Evolutionary conservation across 139 green algal genomes (phyloP).

Genomic region (Volvox africanus): DNA sequence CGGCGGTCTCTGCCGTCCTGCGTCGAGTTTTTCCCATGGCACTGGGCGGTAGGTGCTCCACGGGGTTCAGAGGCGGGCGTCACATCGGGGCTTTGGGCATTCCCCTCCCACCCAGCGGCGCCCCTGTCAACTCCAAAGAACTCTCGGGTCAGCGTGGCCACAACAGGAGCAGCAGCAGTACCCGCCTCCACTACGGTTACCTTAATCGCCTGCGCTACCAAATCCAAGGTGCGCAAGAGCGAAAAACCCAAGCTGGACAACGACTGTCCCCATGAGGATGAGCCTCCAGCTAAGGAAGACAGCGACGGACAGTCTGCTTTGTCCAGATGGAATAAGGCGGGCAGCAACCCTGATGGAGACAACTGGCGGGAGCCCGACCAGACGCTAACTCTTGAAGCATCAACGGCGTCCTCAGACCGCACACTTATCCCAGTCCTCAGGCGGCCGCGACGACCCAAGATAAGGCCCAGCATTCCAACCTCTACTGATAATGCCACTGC

Average conservation of each 20-base stretch:
- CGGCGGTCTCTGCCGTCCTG: not conserved
- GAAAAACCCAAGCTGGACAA: too few species aligned
- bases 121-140: too few species aligned
- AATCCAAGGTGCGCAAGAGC: too few species aligned
- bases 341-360: not conserved
- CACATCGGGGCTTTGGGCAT: not conserved
- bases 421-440: not conserved
- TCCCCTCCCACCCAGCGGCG: not conserved
- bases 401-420: not conserved
- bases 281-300: not conserved
- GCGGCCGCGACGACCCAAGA: not conserved
- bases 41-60: not conserved
- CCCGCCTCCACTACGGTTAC: not conserved
- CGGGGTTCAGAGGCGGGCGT: not conserved
- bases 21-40: not conserved
- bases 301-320: not conserved
- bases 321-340: not conserved
- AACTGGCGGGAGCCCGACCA: constrained; percentile 3
- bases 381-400: not conserved
- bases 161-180: not conserved
- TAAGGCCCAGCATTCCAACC: not conserved
- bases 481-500: not conserved
- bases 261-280: too few species aligned
- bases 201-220: too few species aligned
- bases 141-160: not conserved